Evolutionary conservation across 345 rosid species (phyloP).

Genomic region (Isatis tinctoria): DNA sequence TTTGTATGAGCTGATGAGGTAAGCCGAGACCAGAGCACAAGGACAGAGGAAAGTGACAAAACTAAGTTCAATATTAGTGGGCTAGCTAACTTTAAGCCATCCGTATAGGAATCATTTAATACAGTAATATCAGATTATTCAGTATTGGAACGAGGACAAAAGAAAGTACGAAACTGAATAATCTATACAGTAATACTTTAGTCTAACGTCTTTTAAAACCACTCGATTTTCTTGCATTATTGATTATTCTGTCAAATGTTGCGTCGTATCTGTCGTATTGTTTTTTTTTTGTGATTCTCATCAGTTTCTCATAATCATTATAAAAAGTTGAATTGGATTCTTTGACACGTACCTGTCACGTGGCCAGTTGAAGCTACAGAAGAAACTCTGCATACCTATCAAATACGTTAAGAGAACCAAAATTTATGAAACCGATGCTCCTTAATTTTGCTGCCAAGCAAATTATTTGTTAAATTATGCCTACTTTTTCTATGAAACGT

Average conservation of each 20-base stretch:
- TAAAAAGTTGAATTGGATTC: conserved; percentile 17
- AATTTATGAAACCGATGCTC: neutral
- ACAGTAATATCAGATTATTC: neutral
- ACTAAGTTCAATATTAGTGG: conserved; percentile 17
- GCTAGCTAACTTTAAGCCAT: neutral
- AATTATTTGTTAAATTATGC: too few relatives aligned
- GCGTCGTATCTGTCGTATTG: conserved; percentile 22
- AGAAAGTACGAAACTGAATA: neutral
- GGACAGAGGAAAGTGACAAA: conserved; percentile 16
- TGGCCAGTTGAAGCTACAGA: conserved; percentile 8
- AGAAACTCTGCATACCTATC: neutral
- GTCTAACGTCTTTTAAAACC: conserved; percentile 5
- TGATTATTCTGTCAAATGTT: conserved; percentile 21
- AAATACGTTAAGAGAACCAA: neutral
- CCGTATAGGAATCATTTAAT: neutral
- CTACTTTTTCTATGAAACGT: too few relatives aligned
- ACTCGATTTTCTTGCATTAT: conserved; percentile 7
- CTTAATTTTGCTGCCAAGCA: neutral
- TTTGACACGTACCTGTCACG: conserved; percentile 25
- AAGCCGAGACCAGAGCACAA: neutral
- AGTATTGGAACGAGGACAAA: neutral
- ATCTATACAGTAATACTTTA: neutral
- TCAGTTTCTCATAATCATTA: conserved; percentile 5
- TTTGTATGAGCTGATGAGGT: neutral
- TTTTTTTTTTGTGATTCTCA: neutral